Base-by-base conservation (phyloP, 345 rosid genomes). In the Combretum micranthum region DNA sequence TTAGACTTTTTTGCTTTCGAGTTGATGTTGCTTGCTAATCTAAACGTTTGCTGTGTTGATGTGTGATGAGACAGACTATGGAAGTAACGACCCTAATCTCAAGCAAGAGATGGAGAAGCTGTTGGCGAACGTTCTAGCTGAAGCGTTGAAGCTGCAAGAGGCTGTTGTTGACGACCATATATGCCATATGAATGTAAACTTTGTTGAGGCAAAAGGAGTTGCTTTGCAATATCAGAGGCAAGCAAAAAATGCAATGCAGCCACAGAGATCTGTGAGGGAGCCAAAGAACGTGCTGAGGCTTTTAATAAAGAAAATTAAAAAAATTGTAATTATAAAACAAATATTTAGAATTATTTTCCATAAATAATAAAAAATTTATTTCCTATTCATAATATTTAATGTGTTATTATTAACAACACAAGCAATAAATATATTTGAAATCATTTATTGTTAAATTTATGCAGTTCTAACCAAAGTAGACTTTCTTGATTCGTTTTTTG, bases 21-120 rank as follows among this genome's bases (percentile, higher is more conserved):
- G 12, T 44, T 23, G n/a, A 12, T 52, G 15, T 44, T 21, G 26
- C 16, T n/a, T 52, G n/a, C 20, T 43, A 13, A 39, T 22, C 42
- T 20, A 50, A 49, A 13, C 26, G 26, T 48, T 6, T 12, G 4
- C 42, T 21, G 37, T n/a, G 13, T 50, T 64, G 43, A 71, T 45
- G 39, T 32, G 39, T 51, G 42, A 51, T 60, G 19, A 50, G 44
- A 47, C 85, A 94, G 99, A 94, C 75, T 94, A 97, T 58, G 96
- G 95, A 66, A 68, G 86, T 37, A 71, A 72, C 20, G 96, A 93
- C 67, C 95, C 96, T 6, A 95, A 94, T 51, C 87, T 90, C 39
- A 90, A 85, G 72, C 74, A 78, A 20, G 99, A 94, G 76, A 85
- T 87, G 95, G 95, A 90, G 77, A 94, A 90, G 80, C 95, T 85